Conservation (phyloP, 2,329 filamentous ascomycete species). For the Aureobasidium subglaciale region DNA sequence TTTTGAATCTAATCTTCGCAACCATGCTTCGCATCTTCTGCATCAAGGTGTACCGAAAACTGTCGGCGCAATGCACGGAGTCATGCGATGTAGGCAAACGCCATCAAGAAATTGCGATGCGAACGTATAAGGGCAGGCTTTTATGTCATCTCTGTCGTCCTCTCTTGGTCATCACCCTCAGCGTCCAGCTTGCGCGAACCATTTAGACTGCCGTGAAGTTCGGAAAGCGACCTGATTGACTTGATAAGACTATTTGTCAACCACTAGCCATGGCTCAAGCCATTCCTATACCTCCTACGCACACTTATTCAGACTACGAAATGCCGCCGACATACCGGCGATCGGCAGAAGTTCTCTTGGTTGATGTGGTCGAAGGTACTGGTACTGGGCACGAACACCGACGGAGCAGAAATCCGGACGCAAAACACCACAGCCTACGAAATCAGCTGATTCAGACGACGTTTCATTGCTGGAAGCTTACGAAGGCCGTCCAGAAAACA, state of each 20-base stretch:
- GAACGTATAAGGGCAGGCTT: not conserved
- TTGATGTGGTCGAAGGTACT: not conserved
- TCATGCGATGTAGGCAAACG: not conserved
- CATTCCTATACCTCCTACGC: not conserved
- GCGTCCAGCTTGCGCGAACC: too few species aligned
- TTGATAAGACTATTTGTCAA: too few species aligned
- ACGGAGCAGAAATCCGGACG: not conserved
- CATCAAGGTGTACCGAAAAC: not conserved
- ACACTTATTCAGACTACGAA: not conserved
- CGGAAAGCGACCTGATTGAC: too few species aligned
- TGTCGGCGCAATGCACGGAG: not conserved
- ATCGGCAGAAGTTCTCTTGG: not conserved
- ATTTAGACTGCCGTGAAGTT: too few species aligned
- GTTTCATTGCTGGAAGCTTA: slow-evolving; percentile 5
- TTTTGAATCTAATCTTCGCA: too few species aligned
- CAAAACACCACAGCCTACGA: not conserved
- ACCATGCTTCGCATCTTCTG: not conserved
- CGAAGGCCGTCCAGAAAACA: not conserved
- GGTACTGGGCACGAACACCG: not conserved
- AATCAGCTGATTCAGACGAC: not conserved
- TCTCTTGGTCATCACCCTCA: too few species aligned
- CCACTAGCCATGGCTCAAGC: not conserved
- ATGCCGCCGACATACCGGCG: not conserved
- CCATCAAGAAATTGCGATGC: not conserved
- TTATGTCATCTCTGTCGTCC: too few species aligned